These are phyloP conservation scores for Penicillium palitans DNA, from an alignment of 2,329 filamentous ascomycete genomes.

Conservation along the genomic window DNA sequence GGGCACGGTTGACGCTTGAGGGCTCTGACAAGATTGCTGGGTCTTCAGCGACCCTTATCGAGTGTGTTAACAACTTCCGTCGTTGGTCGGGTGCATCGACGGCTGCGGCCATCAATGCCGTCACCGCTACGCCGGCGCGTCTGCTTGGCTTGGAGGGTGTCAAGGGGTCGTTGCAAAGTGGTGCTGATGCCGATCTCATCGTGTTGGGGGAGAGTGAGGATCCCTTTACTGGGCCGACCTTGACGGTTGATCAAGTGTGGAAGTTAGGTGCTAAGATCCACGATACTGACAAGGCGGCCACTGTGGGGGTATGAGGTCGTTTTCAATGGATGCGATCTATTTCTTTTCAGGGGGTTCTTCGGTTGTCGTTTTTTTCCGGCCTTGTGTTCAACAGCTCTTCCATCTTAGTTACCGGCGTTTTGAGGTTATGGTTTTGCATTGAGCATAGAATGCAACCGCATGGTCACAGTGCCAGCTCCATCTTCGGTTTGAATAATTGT, in stretches of 20 bases:
- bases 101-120: conserved; percentile 42
- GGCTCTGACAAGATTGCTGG: conserved; percentile 78
- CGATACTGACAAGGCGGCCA: conserved; percentile 34
- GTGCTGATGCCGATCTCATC: conserved; percentile 46
- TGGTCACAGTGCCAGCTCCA: background rate
- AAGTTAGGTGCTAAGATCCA: conserved; percentile 45
- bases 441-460: conserved; percentile 3
- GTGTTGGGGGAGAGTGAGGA: conserved; percentile 39
- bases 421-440: background rate
- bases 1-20: conserved; percentile 71
- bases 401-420: conserved; percentile 4
- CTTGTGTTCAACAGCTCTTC: conserved; percentile 1
- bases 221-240: conserved; percentile 31
- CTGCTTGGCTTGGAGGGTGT: conserved; percentile 41
- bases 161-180: conserved; percentile 42
- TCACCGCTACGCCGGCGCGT: conserved; percentile 42
- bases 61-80: conserved; percentile 48
- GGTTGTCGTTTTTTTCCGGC: background rate
- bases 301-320: background rate
- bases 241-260: conserved; percentile 47
- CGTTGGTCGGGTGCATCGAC: conserved; percentile 43
- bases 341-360: background rate
- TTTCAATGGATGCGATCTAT: background rate
- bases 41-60: conserved; percentile 51
- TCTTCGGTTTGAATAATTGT: background rate